Percentiles rank a stretch among this genome's conserved stretches.
phyloP scores from a whole-genome alignment of 306 rosid species.

The Cotoneaster glaucophyllus region DNA sequence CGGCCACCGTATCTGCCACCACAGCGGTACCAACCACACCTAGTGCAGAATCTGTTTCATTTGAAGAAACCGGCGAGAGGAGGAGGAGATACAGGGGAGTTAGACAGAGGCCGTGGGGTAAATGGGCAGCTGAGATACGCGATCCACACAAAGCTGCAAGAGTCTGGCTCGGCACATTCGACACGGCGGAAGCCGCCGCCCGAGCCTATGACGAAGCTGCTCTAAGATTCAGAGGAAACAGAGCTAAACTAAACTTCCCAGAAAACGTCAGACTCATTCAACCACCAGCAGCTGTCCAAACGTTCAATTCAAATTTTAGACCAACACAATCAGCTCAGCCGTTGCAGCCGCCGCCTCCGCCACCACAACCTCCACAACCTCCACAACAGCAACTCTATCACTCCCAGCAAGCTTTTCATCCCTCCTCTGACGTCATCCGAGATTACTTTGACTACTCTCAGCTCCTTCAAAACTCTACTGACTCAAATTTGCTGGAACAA shows the following conservation, averaged over 20 bases:
- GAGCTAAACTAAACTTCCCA: conserved; percentile 91
- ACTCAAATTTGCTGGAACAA: conserved; percentile 47
- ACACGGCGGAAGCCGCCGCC: conserved; percentile 94
- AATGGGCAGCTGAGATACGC: conserved; percentile 97
- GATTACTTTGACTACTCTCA: conserved; percentile 70
- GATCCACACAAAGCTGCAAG: conserved; percentile 96
- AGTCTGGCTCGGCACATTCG: conserved; percentile 97
- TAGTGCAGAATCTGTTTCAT: conserved; percentile 14
- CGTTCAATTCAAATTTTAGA: background rate
- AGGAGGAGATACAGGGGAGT: conserved; percentile 86
- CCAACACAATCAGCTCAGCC: background rate
- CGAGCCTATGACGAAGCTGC: conserved; percentile 95
- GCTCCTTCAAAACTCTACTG: conserved; percentile 50
- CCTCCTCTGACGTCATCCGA: conserved; percentile 24
- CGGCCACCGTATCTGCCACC: background rate
- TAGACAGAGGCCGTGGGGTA: conserved; percentile 96
- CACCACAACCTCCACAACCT: background rate
- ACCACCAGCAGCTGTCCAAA: conserved; percentile 7
- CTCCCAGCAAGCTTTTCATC: conserved; percentile 12
- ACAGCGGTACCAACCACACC: background rate
- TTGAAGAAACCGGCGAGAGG: conserved; percentile 53
- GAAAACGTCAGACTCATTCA: conserved; percentile 56
- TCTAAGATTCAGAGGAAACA: conserved; percentile 81
- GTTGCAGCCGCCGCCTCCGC: conserved; percentile 10
- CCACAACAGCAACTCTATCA: background rate